Evolutionary conservation across 345 rosid genomes (phyloP).

Genomic region (Eucalyptus erythrocorys): DNA sequence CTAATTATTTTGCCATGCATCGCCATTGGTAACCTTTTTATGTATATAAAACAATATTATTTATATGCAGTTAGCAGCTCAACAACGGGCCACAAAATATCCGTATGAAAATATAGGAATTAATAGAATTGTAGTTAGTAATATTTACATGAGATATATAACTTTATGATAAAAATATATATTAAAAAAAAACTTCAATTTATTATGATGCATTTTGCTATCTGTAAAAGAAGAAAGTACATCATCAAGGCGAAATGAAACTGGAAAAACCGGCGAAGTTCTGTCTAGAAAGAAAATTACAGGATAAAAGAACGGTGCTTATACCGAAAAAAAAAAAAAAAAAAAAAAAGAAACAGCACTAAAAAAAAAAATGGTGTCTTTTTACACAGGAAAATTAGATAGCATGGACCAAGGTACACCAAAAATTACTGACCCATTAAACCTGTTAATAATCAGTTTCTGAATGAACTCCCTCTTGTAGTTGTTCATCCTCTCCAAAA

Average conservation of each 20-base stretch:
- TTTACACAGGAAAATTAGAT: not conserved
- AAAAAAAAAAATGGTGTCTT: not conserved
- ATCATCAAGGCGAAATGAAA: not conserved
- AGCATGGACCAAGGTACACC: not conserved
- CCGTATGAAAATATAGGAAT: not conserved
- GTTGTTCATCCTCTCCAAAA: slow-evolving; percentile 7
- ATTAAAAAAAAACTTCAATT: not conserved
- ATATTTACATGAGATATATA: not conserved
- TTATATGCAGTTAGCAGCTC: not conserved
- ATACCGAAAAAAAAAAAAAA: not conserved
- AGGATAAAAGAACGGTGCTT: not conserved
- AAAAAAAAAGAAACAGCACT: not conserved
- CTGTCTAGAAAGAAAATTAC: not conserved
- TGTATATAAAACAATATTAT: not conserved
- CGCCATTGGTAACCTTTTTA: not conserved
- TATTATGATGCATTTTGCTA: not conserved
- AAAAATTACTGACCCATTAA: not conserved
- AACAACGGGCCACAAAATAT: not conserved
- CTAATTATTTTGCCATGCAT: not conserved
- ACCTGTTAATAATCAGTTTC: not conserved
- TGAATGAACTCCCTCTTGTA: not conserved
- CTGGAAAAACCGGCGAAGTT: not conserved
- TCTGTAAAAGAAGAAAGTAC: not conserved
- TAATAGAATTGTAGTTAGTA: not conserved
- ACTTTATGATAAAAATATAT: not conserved